phyloP scores from a whole-genome alignment of 345 rosid species.

The Arabis alpina region DNA sequence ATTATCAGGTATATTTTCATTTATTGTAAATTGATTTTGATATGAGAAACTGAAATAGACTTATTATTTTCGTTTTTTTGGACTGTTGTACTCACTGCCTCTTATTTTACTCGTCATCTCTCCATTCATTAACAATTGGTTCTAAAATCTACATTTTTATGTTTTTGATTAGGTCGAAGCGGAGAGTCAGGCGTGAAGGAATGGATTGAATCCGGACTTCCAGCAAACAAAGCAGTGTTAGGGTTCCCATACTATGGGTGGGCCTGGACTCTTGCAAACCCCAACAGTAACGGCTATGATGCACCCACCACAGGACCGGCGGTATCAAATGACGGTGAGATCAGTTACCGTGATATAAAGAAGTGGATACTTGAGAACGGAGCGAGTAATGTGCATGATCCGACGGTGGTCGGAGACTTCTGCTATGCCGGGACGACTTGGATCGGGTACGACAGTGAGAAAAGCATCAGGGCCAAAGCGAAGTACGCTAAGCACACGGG shows the following conservation, averaged over 20 bases:
- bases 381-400: slow-evolving; percentile 50
- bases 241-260: slow-evolving; percentile 70
- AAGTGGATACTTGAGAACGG: slow-evolving; percentile 44
- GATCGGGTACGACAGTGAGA: slow-evolving; percentile 62
- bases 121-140: background rate
- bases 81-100: too few relatives aligned
- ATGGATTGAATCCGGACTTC: slow-evolving; percentile 62
- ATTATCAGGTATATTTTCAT: too few relatives aligned
- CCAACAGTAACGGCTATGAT: slow-evolving; percentile 53
- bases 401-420: slow-evolving; percentile 55
- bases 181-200: slow-evolving; percentile 58
- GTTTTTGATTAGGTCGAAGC: slow-evolving; percentile 37
- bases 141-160: too few relatives aligned
- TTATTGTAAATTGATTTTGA: too few relatives aligned
- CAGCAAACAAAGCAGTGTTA: slow-evolving; percentile 52
- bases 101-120: too few relatives aligned
- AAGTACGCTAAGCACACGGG: slow-evolving; percentile 52
- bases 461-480: slow-evolving; percentile 55
- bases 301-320: slow-evolving; percentile 56
- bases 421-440: slow-evolving; percentile 56
- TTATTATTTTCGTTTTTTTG: too few relatives aligned
- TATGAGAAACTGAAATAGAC: too few relatives aligned
- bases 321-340: slow-evolving; percentile 39
- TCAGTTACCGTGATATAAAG: slow-evolving; percentile 44
- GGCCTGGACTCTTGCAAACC: slow-evolving; percentile 42